Conservation (phyloP, 305 asterid genomes). For the Fraxinus velutina region DNA sequence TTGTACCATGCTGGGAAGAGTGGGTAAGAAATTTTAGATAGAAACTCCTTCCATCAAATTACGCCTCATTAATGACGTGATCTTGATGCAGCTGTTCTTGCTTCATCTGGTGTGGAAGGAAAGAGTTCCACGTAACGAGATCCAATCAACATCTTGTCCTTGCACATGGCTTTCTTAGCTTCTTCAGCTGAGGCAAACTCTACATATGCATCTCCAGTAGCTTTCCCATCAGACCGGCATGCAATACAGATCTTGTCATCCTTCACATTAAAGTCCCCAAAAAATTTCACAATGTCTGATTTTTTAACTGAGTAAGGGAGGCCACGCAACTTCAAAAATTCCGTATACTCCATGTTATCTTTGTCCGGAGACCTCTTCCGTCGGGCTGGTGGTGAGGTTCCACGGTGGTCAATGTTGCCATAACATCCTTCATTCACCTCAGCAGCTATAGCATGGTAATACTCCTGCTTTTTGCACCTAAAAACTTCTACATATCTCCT, state of each 20-base stretch:
- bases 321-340: conserved; percentile 76
- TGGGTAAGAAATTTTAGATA: neutral
- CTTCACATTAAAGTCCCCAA: conserved; percentile 52
- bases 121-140: conserved; percentile 83
- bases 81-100: conserved; percentile 62
- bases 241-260: conserved; percentile 73
- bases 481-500: conserved; percentile 88
- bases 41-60: neutral
- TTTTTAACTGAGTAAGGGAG: conserved; percentile 74
- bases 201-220: conserved; percentile 89
- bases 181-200: conserved; percentile 70
- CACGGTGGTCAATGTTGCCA: conserved; percentile 39
- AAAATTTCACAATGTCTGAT: conserved; percentile 61
- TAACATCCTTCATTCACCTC: conserved; percentile 62
- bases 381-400: conserved; percentile 53
- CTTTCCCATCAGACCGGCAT: conserved; percentile 73
- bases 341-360: conserved; percentile 72
- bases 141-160: conserved; percentile 84
- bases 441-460: conserved; percentile 76
- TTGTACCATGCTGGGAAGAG: neutral
- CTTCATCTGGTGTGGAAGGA: conserved; percentile 79
- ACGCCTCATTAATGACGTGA: conserved; percentile 35
- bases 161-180: conserved; percentile 74
- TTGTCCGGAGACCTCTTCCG: conserved; percentile 74
- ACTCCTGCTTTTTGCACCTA: conserved; percentile 85